Evolutionary conservation across 164 flowering plant genomes (phyloP).

Genomic region (Sedum album): DNA sequence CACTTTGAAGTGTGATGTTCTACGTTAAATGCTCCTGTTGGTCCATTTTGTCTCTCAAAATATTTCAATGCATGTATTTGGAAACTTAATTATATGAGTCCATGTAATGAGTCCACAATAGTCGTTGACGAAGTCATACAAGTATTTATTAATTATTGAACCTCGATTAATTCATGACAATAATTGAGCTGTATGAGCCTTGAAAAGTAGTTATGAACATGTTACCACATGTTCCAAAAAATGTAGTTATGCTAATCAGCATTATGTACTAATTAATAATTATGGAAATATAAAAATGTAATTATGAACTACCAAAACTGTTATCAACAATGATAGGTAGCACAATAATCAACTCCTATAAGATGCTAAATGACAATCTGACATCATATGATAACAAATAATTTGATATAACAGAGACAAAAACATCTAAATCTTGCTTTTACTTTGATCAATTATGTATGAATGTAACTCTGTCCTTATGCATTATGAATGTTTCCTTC

Average conservation of each 20-base stretch:
- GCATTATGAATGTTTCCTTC: too few relatives aligned
- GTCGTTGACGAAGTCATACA: background rate
- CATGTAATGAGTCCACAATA: too few relatives aligned
- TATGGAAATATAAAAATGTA: background rate
- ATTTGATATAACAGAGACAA: background rate
- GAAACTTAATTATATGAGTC: background rate
- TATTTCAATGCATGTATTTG: background rate
- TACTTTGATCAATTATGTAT: too few relatives aligned
- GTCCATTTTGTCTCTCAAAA: background rate
- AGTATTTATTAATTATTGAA: too few relatives aligned
- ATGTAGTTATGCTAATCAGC: background rate
- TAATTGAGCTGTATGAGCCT: background rate
- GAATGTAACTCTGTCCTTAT: too few relatives aligned
- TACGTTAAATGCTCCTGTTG: background rate
- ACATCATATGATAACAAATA: background rate
- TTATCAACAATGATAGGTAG: background rate
- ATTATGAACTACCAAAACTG: background rate
- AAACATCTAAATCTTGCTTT: too few relatives aligned
- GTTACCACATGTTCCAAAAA: background rate
- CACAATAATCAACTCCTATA: background rate
- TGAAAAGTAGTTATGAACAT: background rate
- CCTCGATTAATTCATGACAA: background rate
- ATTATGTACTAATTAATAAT: too few relatives aligned
- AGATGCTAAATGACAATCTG: background rate
- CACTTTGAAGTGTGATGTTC: background rate